Evolutionary conservation across 2,329 filamentous ascomycete species (phyloP).

Genomic region (Teratosphaeria destructans): DNA sequence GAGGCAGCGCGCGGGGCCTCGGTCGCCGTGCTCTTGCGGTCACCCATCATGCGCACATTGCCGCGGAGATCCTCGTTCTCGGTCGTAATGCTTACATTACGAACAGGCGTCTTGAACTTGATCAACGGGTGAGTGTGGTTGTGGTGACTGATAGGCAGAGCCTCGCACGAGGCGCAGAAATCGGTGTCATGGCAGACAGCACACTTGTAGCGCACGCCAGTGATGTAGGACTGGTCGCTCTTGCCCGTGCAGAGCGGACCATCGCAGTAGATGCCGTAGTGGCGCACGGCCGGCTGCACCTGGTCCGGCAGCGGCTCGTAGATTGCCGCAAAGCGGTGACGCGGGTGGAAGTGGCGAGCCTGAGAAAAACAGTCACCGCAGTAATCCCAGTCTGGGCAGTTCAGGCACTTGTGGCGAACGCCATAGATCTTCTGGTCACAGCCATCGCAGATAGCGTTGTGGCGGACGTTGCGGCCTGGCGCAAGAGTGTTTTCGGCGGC

Average conservation of each 20-base stretch:
- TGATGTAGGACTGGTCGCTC: constrained; percentile 52
- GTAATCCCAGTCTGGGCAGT: constrained; percentile 97
- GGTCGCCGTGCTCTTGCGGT: constrained; percentile 33
- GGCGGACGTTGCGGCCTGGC: constrained; percentile 68
- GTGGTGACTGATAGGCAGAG: constrained; percentile 70
- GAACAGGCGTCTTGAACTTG: constrained; percentile 90
- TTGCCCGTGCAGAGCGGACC: constrained; percentile 67
- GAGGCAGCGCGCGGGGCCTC: constrained; percentile 2
- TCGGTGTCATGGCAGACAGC: constrained; percentile 90
- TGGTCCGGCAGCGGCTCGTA: constrained; percentile 58
- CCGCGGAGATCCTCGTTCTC: constrained; percentile 65
- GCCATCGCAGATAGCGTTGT: constrained; percentile 87
- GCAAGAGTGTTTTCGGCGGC: constrained; percentile 58
- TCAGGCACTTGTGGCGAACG: constrained; percentile 89
- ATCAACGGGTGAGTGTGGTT: constrained; percentile 95
- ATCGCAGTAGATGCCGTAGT: constrained; percentile 87
- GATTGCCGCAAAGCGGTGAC: constrained; percentile 80
- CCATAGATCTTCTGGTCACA: constrained; percentile 83
- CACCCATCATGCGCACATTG: constrained; percentile 62
- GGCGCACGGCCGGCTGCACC: constrained; percentile 41
- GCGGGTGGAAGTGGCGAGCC: constrained; percentile 60
- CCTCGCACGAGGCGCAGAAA: constrained; percentile 91
- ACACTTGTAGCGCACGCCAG: constrained; percentile 89
- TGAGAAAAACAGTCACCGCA: constrained; percentile 65
- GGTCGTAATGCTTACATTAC: constrained; percentile 78